Base-by-base conservation (phyloP, 306 rosid genomes). In the Casuarina cunninghamiana region DNA sequence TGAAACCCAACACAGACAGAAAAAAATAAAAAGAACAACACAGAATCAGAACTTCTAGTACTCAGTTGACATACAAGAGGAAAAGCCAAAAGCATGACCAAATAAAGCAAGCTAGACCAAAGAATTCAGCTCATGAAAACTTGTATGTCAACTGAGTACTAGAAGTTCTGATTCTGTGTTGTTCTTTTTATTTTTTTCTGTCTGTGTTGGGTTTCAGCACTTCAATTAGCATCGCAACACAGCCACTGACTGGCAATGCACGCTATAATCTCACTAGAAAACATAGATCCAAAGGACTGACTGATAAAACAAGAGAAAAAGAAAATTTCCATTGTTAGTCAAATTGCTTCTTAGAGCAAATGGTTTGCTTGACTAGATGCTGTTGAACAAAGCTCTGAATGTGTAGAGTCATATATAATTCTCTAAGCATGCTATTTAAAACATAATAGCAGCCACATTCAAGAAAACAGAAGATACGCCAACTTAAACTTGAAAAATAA, bases 301-400 rank as follows among this genome's bases (percentile, higher is more conserved):
- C 35, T 3, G 2, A 12, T 32, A 10, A 61, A 35, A 35, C 3
- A 10, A 35, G 13, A 61, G 4, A 61, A 2, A 26, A 26, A 26
- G 32, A 10, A 11, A 8, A 35, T 15, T 11, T 54, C 43, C 55
- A 53, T 38, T 44, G 62, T 75, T n/a, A 71, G 48, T 61, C 54
- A 70, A 55, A 61, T 68, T 21, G 21, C 9, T 10, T 46, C 48
- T 17, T 70, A 41, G 65, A 26, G 67, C 72, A 45, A 19, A 10
- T 46, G 3, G 45, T 75, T 75, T 44, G 71, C 53, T 51, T n/a
- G 66, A 15, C 42, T 43, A 55, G 54, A 74, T 15, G 2, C 68
- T 11, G 43, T 4, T 12, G 32, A 11, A 35, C 9, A 61, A 61
- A 61, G 51, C 55, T 54, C 13, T 39, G 57, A 53, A 66, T 62